Evolutionary conservation across 2,329 filamentous ascomycete genomes (phyloP), one percentile per base, ranked within the genome.

Genomic region (Colletotrichum eleusines): DNA sequence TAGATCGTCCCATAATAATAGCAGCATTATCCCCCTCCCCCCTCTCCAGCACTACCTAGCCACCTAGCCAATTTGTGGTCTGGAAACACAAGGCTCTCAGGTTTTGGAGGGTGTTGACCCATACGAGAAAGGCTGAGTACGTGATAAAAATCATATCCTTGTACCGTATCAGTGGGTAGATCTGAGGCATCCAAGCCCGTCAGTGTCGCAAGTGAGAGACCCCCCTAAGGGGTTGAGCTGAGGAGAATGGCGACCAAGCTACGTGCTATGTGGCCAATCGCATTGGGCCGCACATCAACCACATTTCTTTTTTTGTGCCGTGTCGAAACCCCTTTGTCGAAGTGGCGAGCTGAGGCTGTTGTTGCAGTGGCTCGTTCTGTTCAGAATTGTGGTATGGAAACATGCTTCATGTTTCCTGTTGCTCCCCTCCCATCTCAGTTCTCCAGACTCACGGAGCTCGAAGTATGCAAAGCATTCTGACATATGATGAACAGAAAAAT

Each of bases 141-240:
- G 8, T 53, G 23, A 38, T n/a, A 33, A 31, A 28, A 57, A 35
- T 33, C 46, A 50, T 53, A 66, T 51, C 69, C 69, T 60, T 70
- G 42, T 70, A 28, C 55, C 55, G 54, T 71, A 72, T 70, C 66
- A 46, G 55, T 58, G 57, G 66, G 66, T 48, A 70, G 48, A 70
- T 70, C 55, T 66, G 69, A 70, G 42, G 60, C 66, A 70, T 71
- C 69, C 59, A 61, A 70, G 66, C 66, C n/a, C 69, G 66, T 48
- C 55, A 71, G 66, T 72, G 66, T 66, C 61, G 66, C 53, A 71
- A 69, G 58, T 63, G 54, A n/a, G 38, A 51, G 50, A 31, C 8
- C 35, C 64, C 54, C 54, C 40, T 31, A 9, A 51, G 33, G 38
- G 40, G 16, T 5, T 18, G 38, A 46, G 46, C 48, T 60, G 54